Conservation (phyloP, 2,329 filamentous ascomycete genomes). For the Polychaeton citri region DNA sequence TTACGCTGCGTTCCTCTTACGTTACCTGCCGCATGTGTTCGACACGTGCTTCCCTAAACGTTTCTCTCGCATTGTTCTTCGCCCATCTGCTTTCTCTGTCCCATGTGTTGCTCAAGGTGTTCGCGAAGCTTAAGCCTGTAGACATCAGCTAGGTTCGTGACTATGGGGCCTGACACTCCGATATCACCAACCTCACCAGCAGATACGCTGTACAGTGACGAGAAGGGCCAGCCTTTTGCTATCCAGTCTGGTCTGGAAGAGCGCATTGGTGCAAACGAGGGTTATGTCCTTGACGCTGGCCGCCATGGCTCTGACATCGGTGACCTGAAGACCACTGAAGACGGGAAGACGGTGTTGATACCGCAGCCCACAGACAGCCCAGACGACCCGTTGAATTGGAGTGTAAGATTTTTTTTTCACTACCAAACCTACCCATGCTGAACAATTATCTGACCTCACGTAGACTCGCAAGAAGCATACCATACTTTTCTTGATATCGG, state of each 20-base stretch:
- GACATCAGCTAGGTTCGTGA: no score
- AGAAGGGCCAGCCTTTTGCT: not conserved
- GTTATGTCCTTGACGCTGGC: slow-evolving; percentile 6
- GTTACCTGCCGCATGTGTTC: no score
- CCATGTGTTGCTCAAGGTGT: no score
- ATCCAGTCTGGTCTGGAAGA: slow-evolving; percentile 3
- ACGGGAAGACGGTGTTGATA: slow-evolving; percentile 10
- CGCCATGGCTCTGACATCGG: slow-evolving; percentile 3
- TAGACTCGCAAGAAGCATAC: slow-evolving; percentile 24
- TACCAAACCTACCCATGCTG: not conserved
- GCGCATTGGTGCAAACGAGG: slow-evolving; percentile 3
- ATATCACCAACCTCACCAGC: not conserved
- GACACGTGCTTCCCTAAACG: no score
- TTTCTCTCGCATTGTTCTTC: no score
- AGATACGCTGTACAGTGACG: not conserved
- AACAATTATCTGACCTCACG: not conserved
- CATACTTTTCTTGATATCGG: slow-evolving; percentile 22
- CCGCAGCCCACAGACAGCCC: slow-evolving; percentile 9
- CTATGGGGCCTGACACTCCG: no score
- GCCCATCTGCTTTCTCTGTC: no score
- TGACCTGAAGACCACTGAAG: slow-evolving; percentile 4
- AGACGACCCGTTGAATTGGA: slow-evolving; percentile 13
- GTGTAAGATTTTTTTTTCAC: not conserved
- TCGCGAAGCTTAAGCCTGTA: no score
- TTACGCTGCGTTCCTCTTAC: no score